Evolutionary conservation across 805 yeast genomes (phyloP).

Genomic region (Lachancea dasiensis): DNA sequence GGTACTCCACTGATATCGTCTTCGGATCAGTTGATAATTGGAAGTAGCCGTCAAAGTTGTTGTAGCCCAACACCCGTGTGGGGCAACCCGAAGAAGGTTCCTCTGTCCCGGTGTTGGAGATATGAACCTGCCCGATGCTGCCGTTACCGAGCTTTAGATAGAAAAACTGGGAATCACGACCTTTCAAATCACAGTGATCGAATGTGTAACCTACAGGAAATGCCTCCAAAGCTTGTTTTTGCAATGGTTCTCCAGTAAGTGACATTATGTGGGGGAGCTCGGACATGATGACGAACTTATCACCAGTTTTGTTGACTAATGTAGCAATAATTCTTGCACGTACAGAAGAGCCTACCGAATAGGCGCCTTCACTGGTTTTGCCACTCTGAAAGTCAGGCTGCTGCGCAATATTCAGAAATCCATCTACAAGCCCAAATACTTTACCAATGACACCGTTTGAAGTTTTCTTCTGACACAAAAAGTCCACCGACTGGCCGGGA

Average conservation of each 20-base stretch:
- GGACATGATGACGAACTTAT: constrained; percentile 56
- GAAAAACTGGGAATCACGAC: constrained; percentile 51
- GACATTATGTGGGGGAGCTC: constrained; percentile 48
- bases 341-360: constrained; percentile 58
- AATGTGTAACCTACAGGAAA: constrained; percentile 74
- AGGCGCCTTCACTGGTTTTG: constrained; percentile 42
- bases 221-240: constrained; percentile 40
- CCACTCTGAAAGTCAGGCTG: constrained; percentile 42
- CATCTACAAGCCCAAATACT: constrained; percentile 69
- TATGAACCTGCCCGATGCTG: constrained; percentile 67
- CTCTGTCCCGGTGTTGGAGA: constrained; percentile 55
- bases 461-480: constrained; percentile 54
- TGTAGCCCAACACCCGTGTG: constrained; percentile 74
- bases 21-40: constrained; percentile 64
- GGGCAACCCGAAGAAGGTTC: constrained; percentile 45
- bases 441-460: constrained; percentile 64
- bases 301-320: constrained; percentile 44
- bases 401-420: constrained; percentile 64
- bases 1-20: constrained; percentile 55
- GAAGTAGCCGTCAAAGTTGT: constrained; percentile 58
- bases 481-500: constrained; percentile 81
- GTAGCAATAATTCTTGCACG: constrained; percentile 68
- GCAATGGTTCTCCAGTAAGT: constrained; percentile 7
- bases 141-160: constrained; percentile 53
- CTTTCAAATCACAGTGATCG: constrained; percentile 47